Evolutionary conservation across 768 basidiomycete species (phyloP).

Genomic region (Mycena maculata): DNA sequence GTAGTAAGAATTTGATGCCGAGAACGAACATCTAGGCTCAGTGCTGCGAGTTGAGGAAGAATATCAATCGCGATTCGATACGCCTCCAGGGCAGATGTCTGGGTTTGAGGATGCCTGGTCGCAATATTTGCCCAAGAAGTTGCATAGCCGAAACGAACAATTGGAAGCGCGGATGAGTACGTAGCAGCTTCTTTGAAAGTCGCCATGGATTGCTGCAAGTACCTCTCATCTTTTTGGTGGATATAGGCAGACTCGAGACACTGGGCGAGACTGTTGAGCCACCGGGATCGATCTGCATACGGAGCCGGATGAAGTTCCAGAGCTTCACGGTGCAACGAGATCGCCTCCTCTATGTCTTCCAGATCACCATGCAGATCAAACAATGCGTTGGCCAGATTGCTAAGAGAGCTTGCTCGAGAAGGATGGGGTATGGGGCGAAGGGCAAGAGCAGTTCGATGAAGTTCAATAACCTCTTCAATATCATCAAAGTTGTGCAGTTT

Average conservation of each 20-base stretch:
- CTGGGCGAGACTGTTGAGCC: not conserved
- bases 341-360: conserved; percentile 14
- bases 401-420: not conserved
- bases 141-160: conserved; percentile 1
- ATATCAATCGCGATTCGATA: conserved; percentile 2
- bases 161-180: not conserved
- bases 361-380: conserved; percentile 4
- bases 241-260: conserved; percentile 11
- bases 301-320: conserved; percentile 11
- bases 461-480: conserved; percentile 11
- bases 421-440: conserved; percentile 11
- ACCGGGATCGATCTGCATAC: conserved; percentile 12
- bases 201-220: conserved; percentile 9
- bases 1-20: not conserved
- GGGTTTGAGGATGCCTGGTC: conserved; percentile 1
- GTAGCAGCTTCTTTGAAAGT: not conserved
- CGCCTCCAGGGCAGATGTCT: conserved; percentile 8
- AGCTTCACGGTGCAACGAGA: conserved; percentile 2
- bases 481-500: not conserved
- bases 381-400: conserved; percentile 4
- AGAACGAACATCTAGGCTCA: conserved; percentile 9
- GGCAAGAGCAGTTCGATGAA: not conserved
- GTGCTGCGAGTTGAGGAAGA: conserved; percentile 10
- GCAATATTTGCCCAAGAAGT: conserved; percentile 14
- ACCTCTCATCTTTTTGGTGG: not conserved